These are phyloP conservation scores for Neoascochyta sp. DNA, from an alignment of 2,329 filamentous ascomycete species.

Conservation along the genomic window DNA sequence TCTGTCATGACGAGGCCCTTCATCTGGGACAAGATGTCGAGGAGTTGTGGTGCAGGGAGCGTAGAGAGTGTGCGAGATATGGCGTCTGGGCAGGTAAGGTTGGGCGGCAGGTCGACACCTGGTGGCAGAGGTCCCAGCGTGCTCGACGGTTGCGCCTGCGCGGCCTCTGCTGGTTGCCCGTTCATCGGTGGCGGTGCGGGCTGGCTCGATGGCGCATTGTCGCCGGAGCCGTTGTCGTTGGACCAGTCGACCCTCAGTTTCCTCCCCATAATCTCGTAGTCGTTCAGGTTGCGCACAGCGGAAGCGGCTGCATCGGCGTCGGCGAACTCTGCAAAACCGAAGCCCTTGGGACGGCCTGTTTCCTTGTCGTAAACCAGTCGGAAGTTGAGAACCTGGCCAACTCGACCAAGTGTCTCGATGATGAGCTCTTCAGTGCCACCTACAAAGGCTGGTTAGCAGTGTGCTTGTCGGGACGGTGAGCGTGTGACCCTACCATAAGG, in stretches of 20 bases:
- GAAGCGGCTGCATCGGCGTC: slow-evolving; percentile 90
- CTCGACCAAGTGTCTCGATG: slow-evolving; percentile 84
- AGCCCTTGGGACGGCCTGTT: slow-evolving; percentile 90
- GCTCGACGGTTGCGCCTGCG: slow-evolving; percentile 42
- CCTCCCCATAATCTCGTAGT: slow-evolving; percentile 90
- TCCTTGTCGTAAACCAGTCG: slow-evolving; percentile 93
- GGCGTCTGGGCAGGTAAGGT: slow-evolving; percentile 79
- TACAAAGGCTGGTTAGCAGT: slow-evolving; percentile 39
- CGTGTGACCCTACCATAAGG: slow-evolving; percentile 62
- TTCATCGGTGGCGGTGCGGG: slow-evolving; percentile 44
- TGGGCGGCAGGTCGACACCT: slow-evolving; percentile 77
- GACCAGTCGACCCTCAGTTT: slow-evolving; percentile 95
- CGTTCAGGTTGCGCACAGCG: slow-evolving; percentile 91
- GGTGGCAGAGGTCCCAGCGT: slow-evolving; percentile 75
- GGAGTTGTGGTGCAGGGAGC: slow-evolving; percentile 79
- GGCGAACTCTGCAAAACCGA: slow-evolving; percentile 93
- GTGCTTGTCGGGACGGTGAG: slow-evolving; percentile 3
- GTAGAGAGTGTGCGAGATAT: slow-evolving; percentile 89
- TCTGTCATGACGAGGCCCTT: slow-evolving; percentile 82
- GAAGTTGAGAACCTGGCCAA: slow-evolving; percentile 87
- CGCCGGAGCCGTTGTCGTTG: slow-evolving; percentile 76
- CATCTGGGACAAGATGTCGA: slow-evolving; percentile 93
- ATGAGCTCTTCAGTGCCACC: slow-evolving; percentile 96
- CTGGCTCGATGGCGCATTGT: slow-evolving; percentile 46
- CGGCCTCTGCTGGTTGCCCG: slow-evolving; percentile 42